Evolutionary conservation across 2,329 filamentous ascomycete species (phyloP).

Genomic region (Thermoascus crustaceus): DNA sequence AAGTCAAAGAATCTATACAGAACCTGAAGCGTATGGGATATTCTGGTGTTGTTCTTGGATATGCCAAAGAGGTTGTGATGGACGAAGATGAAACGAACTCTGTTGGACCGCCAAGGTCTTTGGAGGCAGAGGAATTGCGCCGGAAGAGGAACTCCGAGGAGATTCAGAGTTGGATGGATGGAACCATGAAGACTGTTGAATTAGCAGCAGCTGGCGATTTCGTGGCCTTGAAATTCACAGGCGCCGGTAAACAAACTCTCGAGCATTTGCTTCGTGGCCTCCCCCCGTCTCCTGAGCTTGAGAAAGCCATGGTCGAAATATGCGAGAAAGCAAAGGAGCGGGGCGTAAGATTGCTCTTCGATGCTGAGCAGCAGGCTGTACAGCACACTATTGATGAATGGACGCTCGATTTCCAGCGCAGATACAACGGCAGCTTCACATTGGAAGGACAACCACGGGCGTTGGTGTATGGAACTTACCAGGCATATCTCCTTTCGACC

Average conservation of each 20-base stretch:
- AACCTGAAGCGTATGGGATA: conserved; percentile 68
- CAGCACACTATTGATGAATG: conserved; percentile 75
- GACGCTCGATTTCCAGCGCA: conserved; percentile 64
- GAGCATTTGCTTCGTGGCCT: conserved; percentile 56
- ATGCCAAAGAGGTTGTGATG: conserved; percentile 72
- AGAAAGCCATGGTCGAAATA: conserved; percentile 62
- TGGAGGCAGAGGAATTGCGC: conserved; percentile 6
- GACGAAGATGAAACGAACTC: conserved; percentile 36
- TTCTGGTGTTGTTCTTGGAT: conserved; percentile 74
- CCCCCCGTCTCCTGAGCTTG: conserved; percentile 56
- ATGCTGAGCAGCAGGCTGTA: conserved; percentile 72
- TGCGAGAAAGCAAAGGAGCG: conserved; percentile 63
- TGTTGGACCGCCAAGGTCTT: neutral
- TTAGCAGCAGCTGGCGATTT: conserved; percentile 45
- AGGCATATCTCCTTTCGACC: conserved; percentile 62
- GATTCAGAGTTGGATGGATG: conserved; percentile 56
- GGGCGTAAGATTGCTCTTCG: conserved; percentile 66
- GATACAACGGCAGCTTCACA: conserved; percentile 54
- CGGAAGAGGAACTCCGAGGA: conserved; percentile 11
- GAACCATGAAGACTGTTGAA: conserved; percentile 63
- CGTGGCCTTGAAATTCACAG: conserved; percentile 68
- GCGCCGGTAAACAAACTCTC: conserved; percentile 70
- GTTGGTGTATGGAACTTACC: conserved; percentile 70
- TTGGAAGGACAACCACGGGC: conserved; percentile 40
- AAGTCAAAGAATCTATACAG: conserved; percentile 59